Base-by-base conservation (phyloP, 2,329 filamentous ascomycete species). In the Arthroderma sp. region DNA sequence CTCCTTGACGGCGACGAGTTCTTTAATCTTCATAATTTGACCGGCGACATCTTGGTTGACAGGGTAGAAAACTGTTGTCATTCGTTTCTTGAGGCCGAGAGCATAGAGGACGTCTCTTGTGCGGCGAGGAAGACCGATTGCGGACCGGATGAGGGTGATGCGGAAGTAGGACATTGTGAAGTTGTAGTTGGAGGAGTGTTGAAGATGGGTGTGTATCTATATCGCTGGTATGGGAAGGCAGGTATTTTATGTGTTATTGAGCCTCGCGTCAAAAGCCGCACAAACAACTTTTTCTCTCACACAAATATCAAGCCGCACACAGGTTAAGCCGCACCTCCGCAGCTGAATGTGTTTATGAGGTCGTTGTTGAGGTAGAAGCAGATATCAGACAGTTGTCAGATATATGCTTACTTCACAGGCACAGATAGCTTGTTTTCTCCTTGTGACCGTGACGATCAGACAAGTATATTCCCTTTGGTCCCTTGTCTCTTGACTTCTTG, bases 1-100 rank as follows among this genome's bases (percentile, higher is more conserved):
- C 68, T 94, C 87, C 53, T 79, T 71, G 32, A 94, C 86, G 44
- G 77, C 73, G 38, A 95, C 85, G 51, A 95, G 71, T 68, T 95
- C 88, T 71, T 95, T 95, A 56, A 95, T 86, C 65, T 83, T 82
- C 73, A 95, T 82, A 58, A 95, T 86, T 70, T 93, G 86, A 60
- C 88, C 88, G 6, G 88, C 88, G 50, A 86, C 79, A 54, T 86
- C 80, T 36, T 80, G 78, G 50, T 76, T 76, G 50, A 94, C 86
- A 33, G 85, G 83, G 66, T 94, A 83, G 72, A 93, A 94, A 57
- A 94, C 88, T 44, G 84, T 89, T 58, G 80, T 80, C 74, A 82
- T 80, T 57, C 88, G 83, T 63, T 83, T 85, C 57, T 81, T 83
- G 51, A 95, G 77, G 46, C 88, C 88, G 48, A 95, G 82, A 11